These are phyloP conservation scores for Diaporthe australafricana DNA, from an alignment of 2,329 filamentous ascomycete genomes.

Conservation along the genomic window DNA sequence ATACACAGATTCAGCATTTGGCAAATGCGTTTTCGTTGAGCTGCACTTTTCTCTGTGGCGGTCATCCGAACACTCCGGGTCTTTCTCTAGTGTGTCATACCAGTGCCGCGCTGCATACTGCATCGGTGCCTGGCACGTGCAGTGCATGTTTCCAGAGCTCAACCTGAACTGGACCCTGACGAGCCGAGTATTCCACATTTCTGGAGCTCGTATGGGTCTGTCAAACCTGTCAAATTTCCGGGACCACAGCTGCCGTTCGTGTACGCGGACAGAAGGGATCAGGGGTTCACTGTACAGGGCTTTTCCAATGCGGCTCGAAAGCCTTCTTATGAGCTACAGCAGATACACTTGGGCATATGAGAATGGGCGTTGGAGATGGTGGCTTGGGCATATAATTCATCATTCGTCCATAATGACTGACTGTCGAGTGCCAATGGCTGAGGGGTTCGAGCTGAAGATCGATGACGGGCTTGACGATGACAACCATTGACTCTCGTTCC, in stretches of 20 bases:
- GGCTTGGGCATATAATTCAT: background rate
- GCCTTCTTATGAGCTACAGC: background rate
- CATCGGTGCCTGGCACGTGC: background rate
- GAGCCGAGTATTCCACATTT: background rate
- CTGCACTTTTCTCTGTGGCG: background rate
- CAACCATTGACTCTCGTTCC: background rate
- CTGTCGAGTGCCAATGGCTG: background rate
- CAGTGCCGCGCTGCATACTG: background rate
- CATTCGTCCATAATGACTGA: background rate
- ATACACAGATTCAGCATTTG: background rate
- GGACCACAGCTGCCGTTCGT: background rate
- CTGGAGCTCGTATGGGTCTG: background rate
- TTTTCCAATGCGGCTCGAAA: background rate
- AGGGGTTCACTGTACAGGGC: background rate
- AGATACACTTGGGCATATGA: background rate
- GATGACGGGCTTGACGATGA: background rate
- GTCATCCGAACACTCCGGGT: background rate
- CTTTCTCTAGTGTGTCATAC: background rate
- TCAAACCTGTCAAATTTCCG: constrained; percentile 4
- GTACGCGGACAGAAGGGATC: background rate
- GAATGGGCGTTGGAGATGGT: background rate
- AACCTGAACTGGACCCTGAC: background rate
- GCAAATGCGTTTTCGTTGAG: background rate
- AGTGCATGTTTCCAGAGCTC: background rate
- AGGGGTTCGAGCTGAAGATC: background rate